A percentile compares a stretch with the other conserved stretches of the same genome.
These are phyloP conservation scores for Pulveroboletus frians DNA, from an alignment of 768 basidiomycete genomes.

Conservation along the genomic window DNA sequence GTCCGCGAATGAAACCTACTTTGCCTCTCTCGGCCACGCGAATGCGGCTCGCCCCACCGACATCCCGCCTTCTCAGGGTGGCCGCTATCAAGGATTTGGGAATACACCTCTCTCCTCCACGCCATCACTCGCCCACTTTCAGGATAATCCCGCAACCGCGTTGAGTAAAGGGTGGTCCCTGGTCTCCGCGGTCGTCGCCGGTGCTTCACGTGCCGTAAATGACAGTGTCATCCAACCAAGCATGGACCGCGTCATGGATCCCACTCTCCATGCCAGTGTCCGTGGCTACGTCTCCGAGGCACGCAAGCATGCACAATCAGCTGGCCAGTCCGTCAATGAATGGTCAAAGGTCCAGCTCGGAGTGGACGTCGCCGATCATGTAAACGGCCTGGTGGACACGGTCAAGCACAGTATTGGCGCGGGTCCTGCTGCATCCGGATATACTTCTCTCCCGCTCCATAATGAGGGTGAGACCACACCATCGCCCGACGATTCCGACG, in stretches of 20 bases:
- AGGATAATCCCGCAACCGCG: slow-evolving; percentile 81
- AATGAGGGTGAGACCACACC: slow-evolving; percentile 54
- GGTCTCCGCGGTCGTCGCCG: slow-evolving; percentile 80
- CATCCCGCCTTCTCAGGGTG: slow-evolving; percentile 90
- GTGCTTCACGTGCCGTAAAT: slow-evolving; percentile 72
- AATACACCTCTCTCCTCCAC: slow-evolving; percentile 80
- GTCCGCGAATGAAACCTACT: slow-evolving; percentile 81
- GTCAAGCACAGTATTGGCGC: slow-evolving; percentile 56
- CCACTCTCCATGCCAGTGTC: slow-evolving; percentile 69
- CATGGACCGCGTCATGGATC: slow-evolving; percentile 75
- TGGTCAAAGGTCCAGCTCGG: slow-evolving; percentile 77
- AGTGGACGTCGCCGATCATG: slow-evolving; percentile 77
- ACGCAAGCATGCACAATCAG: slow-evolving; percentile 55
- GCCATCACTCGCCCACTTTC: slow-evolving; percentile 75
- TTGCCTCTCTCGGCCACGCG: slow-evolving; percentile 73
- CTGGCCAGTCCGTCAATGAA: slow-evolving; percentile 63
- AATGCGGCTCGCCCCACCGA: slow-evolving; percentile 76
- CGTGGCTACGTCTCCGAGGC: slow-evolving; percentile 69
- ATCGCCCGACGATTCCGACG: slow-evolving; percentile 59
- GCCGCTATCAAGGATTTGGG: slow-evolving; percentile 90
- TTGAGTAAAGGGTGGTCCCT: slow-evolving; percentile 94
- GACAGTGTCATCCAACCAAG: slow-evolving; percentile 91
- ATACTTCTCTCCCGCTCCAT: slow-evolving; percentile 43
- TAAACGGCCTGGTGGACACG: slow-evolving; percentile 62
- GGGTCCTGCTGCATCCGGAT: slow-evolving; percentile 50